These are phyloP conservation scores for Talaromyces sp. DNA, from an alignment of 2,329 filamentous ascomycete genomes.

Conservation along the genomic window DNA sequence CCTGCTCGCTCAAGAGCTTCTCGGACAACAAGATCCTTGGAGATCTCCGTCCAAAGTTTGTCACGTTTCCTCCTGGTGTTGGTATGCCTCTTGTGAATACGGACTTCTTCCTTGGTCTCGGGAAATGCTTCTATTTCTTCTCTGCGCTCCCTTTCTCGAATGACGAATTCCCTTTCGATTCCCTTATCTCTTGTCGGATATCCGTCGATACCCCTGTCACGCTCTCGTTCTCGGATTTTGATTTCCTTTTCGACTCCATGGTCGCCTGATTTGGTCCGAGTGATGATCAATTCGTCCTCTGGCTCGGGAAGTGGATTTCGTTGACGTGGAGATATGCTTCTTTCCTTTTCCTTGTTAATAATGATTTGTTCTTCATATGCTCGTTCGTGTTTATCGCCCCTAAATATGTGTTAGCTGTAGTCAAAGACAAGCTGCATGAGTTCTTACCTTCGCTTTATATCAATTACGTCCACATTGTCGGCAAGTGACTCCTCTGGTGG, in stretches of 20 bases:
- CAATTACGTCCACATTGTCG: constrained; percentile 49
- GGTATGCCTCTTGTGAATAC: constrained; percentile 43
- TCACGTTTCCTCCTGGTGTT: constrained; percentile 39
- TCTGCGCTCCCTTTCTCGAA: constrained; percentile 15
- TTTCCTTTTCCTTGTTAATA: constrained; percentile 44
- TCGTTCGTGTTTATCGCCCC: constrained; percentile 28
- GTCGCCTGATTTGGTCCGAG: constrained; percentile 24
- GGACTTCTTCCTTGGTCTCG: constrained; percentile 46
- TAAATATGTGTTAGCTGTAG: not conserved
- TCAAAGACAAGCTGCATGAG: not conserved
- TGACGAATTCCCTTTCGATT: not conserved
- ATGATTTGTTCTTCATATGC: constrained; percentile 63
- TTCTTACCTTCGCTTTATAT: constrained; percentile 50
- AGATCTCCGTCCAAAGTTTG: constrained; percentile 94
- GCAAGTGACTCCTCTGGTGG: constrained; percentile 22
- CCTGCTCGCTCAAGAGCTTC: constrained; percentile 81
- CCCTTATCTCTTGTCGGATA: constrained; percentile 25
- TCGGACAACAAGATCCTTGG: constrained; percentile 79
- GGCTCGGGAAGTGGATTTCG: constrained; percentile 17
- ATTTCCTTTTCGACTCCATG: constrained; percentile 18
- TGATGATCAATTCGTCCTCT: constrained; percentile 19
- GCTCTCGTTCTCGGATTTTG: constrained; percentile 8
- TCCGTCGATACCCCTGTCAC: constrained; percentile 20
- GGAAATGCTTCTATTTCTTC: constrained; percentile 51
- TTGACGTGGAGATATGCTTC: constrained; percentile 31